A percentile compares a stretch with the other conserved stretches of the same genome.
Conservation (phyloP, 1,284 basidiomycete genomes). For the Sporisorium sorghi region DNA sequence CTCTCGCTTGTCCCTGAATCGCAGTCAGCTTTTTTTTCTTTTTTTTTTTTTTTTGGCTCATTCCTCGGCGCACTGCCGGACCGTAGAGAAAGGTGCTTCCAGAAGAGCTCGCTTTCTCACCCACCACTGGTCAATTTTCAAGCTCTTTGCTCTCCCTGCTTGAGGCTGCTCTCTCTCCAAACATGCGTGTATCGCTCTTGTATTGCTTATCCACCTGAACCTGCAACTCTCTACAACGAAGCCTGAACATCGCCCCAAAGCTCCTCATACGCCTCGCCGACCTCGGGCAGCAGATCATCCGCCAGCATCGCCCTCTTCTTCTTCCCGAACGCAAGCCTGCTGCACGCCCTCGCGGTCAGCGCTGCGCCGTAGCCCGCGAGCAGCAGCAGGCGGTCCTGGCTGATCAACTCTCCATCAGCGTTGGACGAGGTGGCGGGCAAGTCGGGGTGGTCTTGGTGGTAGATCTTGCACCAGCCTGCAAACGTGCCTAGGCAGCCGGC, state of each 20-base stretch:
- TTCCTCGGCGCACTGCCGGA: too few relatives aligned
- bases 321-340: constrained; percentile 79
- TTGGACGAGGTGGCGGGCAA: not conserved
- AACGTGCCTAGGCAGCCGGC: constrained; percentile 87
- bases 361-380: constrained; percentile 89
- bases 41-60: too few relatives aligned
- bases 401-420: constrained; percentile 60
- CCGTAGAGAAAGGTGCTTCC: too few relatives aligned
- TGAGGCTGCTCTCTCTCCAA: too few relatives aligned
- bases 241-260: constrained; percentile 39
- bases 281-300: constrained; percentile 78
- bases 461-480: constrained; percentile 93
- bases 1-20: too few relatives aligned
- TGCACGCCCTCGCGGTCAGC: constrained; percentile 85
- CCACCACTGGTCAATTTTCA: not conserved
- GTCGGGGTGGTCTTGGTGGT: constrained; percentile 71
- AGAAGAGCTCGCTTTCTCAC: too few relatives aligned
- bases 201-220: too few relatives aligned
- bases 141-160: too few relatives aligned
- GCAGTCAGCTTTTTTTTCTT: too few relatives aligned
- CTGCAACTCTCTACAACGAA: too few relatives aligned
- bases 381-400: constrained; percentile 76
- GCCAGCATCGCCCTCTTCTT: constrained; percentile 87
- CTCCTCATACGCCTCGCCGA: constrained; percentile 69
- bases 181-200: too few relatives aligned